A percentile compares a stretch with the other conserved stretches of the same genome.
phyloP scores from a whole-genome alignment of 2,329 filamentous ascomycete genomes.

The Pyricularia grisea region DNA sequence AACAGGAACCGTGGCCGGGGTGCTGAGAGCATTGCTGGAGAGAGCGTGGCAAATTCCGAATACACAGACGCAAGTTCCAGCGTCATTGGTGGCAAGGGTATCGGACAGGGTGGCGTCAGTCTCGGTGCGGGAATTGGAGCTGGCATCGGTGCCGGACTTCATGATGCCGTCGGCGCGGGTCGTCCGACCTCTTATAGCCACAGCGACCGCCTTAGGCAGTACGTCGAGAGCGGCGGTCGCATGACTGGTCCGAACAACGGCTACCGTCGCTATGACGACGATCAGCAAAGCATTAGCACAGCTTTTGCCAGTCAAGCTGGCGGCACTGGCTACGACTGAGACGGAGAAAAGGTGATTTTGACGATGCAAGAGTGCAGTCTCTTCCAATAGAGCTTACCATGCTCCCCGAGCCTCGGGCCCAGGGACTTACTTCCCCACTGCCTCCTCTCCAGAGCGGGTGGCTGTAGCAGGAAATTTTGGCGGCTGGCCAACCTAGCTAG shows the following conservation, averaged over 20 bases:
- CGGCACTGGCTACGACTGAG: constrained; percentile 43
- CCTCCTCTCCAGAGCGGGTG: not conserved
- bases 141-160: constrained; percentile 73
- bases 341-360: not conserved
- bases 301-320: constrained; percentile 94
- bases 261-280: constrained; percentile 73
- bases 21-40: constrained; percentile 75
- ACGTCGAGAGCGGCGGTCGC: constrained; percentile 77
- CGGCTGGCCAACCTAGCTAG: not conserved
- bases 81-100: constrained; percentile 64
- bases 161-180: constrained; percentile 59
- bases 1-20: constrained; percentile 29
- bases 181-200: constrained; percentile 58
- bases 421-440: not conserved
- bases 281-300: constrained; percentile 91
- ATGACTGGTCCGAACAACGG: constrained; percentile 49
- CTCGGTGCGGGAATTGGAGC: constrained; percentile 58
- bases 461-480: not conserved
- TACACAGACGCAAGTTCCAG: constrained; percentile 76
- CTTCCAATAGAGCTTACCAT: not conserved
- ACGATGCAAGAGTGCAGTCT: not conserved
- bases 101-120: constrained; percentile 80
- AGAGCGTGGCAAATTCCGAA: constrained; percentile 87
- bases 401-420: not conserved
- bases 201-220: constrained; percentile 86